phyloP scores from a whole-genome alignment of 495 filamentous ascomycete genomes.

The Penicilliopsis zonata region DNA sequence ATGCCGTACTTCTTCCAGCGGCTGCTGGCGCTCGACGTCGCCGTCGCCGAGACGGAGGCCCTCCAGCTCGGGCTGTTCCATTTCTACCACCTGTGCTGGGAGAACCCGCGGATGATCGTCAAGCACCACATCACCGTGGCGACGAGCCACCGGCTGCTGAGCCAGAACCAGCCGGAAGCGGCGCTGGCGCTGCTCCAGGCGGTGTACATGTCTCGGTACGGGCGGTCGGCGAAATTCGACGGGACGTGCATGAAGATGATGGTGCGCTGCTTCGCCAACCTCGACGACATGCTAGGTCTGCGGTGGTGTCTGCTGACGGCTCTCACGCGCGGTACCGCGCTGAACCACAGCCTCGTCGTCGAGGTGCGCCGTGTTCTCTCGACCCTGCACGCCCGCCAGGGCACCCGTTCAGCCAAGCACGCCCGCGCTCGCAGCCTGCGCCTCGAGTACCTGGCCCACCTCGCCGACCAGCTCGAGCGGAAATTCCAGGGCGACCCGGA shows the following conservation, averaged over 20 bases:
- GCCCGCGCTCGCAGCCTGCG: slow-evolving; percentile 2
- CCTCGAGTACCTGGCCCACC: slow-evolving; percentile 6
- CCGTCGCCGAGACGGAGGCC: slow-evolving; percentile 9
- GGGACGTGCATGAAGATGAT: slow-evolving; percentile 31
- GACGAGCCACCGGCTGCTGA: slow-evolving; percentile 18
- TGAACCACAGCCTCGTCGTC: slow-evolving; percentile 19
- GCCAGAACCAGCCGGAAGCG: slow-evolving; percentile 7
- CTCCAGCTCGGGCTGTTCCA: slow-evolving; percentile 27
- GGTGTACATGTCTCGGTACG: slow-evolving; percentile 28
- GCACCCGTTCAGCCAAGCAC: slow-evolving; percentile 1
- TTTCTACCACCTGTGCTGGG: slow-evolving; percentile 28
- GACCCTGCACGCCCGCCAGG: slow-evolving; percentile 4
- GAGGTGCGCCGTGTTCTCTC: slow-evolving; percentile 19
- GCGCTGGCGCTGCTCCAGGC: slow-evolving; percentile 24
- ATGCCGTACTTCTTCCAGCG: slow-evolving; percentile 30
- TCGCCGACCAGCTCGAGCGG: slow-evolving; percentile 11
- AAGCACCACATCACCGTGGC: slow-evolving; percentile 24
- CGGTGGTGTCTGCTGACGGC: slow-evolving; percentile 33
- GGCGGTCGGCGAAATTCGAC: slow-evolving; percentile 18
- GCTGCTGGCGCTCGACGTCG: slow-evolving; percentile 18
- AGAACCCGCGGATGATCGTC: slow-evolving; percentile 13
- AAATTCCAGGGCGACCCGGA: slow-evolving; percentile 13
- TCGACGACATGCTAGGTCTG: slow-evolving; percentile 20
- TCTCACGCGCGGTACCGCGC: slow-evolving; percentile 17
- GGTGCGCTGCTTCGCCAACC: slow-evolving; percentile 21